Conservation (phyloP, 257 asterid genomes). For the Fraxinus excelsior region DNA sequence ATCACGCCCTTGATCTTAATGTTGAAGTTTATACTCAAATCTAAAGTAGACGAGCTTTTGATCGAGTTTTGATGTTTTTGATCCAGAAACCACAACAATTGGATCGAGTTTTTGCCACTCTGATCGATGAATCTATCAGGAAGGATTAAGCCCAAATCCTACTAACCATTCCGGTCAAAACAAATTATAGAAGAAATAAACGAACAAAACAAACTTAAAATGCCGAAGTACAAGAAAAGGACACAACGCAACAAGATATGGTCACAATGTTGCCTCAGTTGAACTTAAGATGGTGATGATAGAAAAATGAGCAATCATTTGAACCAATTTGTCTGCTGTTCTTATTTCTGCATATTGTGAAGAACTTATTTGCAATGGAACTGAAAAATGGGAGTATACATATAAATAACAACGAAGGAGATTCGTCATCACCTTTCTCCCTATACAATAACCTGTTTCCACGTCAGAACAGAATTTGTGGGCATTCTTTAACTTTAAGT, state of each 20-base stretch:
- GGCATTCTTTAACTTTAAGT: slow-evolving; percentile 86
- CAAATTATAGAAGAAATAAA: neutral
- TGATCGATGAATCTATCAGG: too few species aligned
- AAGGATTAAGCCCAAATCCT: too few species aligned
- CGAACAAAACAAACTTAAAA: neutral
- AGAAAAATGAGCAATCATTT: slow-evolving; percentile 87
- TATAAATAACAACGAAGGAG: slow-evolving; percentile 10
- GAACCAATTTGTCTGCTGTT: slow-evolving; percentile 80
- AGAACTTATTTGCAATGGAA: slow-evolving; percentile 5
- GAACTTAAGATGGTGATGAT: slow-evolving; percentile 31
- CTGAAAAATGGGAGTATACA: neutral
- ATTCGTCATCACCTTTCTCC: slow-evolving; percentile 59
- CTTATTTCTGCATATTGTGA: slow-evolving; percentile 55
- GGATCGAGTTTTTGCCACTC: too few species aligned
- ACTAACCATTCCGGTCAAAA: too few species aligned
- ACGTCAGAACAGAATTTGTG: slow-evolving; percentile 77
- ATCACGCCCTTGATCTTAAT: too few species aligned
- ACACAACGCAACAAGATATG: neutral
- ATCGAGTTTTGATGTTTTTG: too few species aligned
- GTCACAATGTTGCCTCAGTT: too few species aligned
- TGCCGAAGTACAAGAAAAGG: slow-evolving; percentile 6
- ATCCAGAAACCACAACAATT: too few species aligned
- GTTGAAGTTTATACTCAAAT: too few species aligned
- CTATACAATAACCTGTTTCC: slow-evolving; percentile 77
- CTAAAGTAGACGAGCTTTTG: too few species aligned